Conservation (phyloP, 495 filamentous ascomycete genomes). For the Penicillium longicatenatum region DNA sequence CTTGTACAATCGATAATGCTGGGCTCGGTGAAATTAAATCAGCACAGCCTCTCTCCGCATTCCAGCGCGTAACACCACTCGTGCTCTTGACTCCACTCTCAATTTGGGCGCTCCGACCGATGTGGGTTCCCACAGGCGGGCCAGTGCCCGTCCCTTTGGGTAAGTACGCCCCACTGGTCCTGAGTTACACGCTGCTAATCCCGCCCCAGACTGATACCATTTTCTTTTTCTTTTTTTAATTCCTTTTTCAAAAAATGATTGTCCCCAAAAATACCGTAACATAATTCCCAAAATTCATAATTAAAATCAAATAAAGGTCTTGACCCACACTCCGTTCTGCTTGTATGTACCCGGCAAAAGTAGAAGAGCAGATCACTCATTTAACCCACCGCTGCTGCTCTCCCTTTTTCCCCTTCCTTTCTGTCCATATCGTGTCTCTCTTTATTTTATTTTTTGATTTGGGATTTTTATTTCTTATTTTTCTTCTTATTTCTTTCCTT, state of each 20-base stretch:
- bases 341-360: slow-evolving; percentile 28
- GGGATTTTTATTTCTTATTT: slow-evolving; percentile 29
- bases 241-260: background rate
- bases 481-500: slow-evolving; percentile 24
- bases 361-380: slow-evolving; percentile 50
- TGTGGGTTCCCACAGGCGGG: slow-evolving; percentile 6
- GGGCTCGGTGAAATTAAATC: background rate
- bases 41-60: slow-evolving; percentile 17
- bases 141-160: slow-evolving; percentile 12
- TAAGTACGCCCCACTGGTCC: background rate
- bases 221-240: slow-evolving; percentile 10
- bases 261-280: slow-evolving; percentile 8
- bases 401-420: slow-evolving; percentile 20
- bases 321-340: slow-evolving; percentile 36
- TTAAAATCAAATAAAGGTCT: slow-evolving; percentile 30
- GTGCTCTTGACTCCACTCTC: slow-evolving; percentile 6
- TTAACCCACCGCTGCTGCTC: slow-evolving; percentile 42
- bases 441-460: slow-evolving; percentile 35
- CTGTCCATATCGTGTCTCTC: slow-evolving; percentile 37
- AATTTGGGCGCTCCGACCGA: slow-evolving; percentile 4
- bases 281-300: slow-evolving; percentile 23
- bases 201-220: slow-evolving; percentile 28
- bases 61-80: slow-evolving; percentile 12
- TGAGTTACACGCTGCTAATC: slow-evolving; percentile 17
- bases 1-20: too few species aligned